phyloP scores from a whole-genome alignment of 2,329 filamentous ascomycete species.

The Colletotrichum tofieldiae region DNA sequence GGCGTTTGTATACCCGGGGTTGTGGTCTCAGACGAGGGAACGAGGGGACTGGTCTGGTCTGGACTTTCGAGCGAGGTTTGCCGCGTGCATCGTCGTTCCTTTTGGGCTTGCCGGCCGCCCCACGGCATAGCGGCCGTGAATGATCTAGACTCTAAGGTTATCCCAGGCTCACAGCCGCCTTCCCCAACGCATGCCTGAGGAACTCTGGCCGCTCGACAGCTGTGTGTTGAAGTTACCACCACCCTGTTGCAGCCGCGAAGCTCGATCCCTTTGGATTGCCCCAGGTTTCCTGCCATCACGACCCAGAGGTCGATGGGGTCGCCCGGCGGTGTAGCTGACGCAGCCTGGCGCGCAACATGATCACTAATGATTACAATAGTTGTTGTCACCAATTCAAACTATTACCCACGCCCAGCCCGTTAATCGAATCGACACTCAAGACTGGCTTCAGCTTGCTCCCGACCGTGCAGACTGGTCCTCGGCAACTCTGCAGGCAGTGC shows the following conservation, averaged over 20 bases:
- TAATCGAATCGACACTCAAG: background rate
- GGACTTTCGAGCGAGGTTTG: background rate
- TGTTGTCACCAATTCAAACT: background rate
- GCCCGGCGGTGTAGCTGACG: background rate
- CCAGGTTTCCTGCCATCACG: background rate
- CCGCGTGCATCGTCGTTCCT: slow-evolving; percentile 11
- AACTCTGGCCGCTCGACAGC: background rate
- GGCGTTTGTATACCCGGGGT: too few species aligned
- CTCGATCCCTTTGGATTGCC: background rate
- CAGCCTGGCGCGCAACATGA: background rate
- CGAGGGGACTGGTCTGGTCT: background rate
- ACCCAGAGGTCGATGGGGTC: background rate
- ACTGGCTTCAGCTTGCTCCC: background rate
- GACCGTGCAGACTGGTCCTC: background rate
- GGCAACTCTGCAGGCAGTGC: background rate
- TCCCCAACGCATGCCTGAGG: background rate
- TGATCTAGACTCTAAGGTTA: background rate
- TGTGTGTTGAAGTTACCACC: background rate
- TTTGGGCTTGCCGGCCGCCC: background rate
- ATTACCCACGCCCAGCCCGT: background rate
- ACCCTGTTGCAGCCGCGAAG: background rate
- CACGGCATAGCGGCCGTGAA: slow-evolving; percentile 5
- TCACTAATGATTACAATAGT: background rate
- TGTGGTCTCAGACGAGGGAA: background rate
- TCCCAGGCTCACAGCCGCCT: background rate